Evolutionary conservation across 1,284 basidiomycete genomes (phyloP), one percentile per base, ranked within the genome.

Genomic region (Tetrapyrgos nigripes): DNA sequence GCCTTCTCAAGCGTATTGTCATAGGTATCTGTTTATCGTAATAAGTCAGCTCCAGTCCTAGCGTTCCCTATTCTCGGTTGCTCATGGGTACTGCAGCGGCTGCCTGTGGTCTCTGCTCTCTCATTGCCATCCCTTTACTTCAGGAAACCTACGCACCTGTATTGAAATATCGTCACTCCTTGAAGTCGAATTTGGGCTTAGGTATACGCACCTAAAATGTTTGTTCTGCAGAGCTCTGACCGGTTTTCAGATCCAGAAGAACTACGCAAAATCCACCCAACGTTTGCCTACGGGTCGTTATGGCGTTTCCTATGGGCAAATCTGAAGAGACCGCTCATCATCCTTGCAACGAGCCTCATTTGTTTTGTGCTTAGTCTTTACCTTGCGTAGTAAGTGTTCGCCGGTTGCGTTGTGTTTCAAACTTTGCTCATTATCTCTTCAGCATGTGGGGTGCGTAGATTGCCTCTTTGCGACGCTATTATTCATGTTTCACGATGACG

Each of bases 91-190:
- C 33, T 31, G 17, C 0, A 37, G 61, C 58, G 8, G 33, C 52
- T 51, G 37, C 40, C 31, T 75, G 70, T n/a, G 62, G 77, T 6
- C 69, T 69, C 31, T 73, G 64, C 13, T 46, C 79, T 17, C 73
- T 74, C 1, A 55, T 69, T 23, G 81, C 78, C 5, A 73, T 83
- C 10, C 76, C 79, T 2, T 66, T 81, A 49, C 69, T 83, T 2
- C 71, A 73, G 43, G 83, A 84, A 68, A 83, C 82, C 17, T 84
- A 84, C 60, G 74, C 76, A 5, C 82, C 82, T 1, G 70, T 82
- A 6, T 71, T 84, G 46, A 66, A 66, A 8, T 19, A 40, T 31
- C 50, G 24, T 45, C 76, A 77, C 29, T 63, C 76, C 43, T 72
- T n/a, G n/a, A n/a, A n/a, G n/a, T n/a, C n/a, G n/a, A n/a, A n/a